phyloP scores from a whole-genome alignment of 2,329 filamentous ascomycete species.

The Aspergillus texensis region DNA sequence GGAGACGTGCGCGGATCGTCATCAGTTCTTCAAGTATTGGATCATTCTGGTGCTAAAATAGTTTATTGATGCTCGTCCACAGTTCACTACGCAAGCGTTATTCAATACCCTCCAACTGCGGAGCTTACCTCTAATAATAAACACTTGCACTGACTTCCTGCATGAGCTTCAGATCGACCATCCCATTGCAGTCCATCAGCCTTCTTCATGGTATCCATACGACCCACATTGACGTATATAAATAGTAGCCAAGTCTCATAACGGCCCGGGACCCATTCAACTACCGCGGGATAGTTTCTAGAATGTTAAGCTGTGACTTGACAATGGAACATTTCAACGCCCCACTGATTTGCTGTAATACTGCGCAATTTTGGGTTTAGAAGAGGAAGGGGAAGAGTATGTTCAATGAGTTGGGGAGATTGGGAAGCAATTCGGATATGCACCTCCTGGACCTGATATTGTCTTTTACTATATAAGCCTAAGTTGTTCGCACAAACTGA shows the following conservation, averaged over 20 bases:
- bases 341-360: too few relatives aligned
- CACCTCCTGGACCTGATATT: too few relatives aligned
- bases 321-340: too few relatives aligned
- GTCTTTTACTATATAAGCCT: too few relatives aligned
- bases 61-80: background rate
- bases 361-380: too few relatives aligned
- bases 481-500: too few relatives aligned
- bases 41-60: background rate
- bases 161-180: background rate
- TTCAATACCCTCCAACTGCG: background rate
- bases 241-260: background rate
- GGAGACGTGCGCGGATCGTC: background rate
- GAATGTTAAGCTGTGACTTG: background rate
- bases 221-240: background rate
- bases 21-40: too few relatives aligned
- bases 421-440: too few relatives aligned
- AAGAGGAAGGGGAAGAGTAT: too few relatives aligned
- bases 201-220: background rate
- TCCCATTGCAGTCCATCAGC: background rate
- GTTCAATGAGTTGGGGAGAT: too few relatives aligned
- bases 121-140: background rate
- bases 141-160: background rate
- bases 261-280: background rate
- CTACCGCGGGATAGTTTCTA: background rate
- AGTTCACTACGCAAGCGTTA: background rate